phyloP scores from a whole-genome alignment of 164 flowering plant species.

The Cinnamomum micranthum region DNA sequence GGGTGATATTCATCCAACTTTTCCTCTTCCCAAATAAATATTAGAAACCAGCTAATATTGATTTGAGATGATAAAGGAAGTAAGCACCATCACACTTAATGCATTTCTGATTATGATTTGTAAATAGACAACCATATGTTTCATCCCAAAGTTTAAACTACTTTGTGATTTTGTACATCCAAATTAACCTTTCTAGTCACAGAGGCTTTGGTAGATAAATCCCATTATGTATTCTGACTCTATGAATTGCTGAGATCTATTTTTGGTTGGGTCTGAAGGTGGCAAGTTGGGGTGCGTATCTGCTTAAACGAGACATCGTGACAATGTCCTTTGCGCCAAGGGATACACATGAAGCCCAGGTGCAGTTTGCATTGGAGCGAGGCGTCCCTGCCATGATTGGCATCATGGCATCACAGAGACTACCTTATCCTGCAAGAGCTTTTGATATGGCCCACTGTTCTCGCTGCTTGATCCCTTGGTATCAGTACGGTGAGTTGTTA shows the following conservation, averaged over 20 bases:
- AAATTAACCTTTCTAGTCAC: background rate
- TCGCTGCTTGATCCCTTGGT: slow-evolving; percentile 94
- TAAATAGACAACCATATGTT: background rate
- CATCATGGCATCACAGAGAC: slow-evolving; percentile 65
- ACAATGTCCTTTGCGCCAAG: slow-evolving; percentile 98
- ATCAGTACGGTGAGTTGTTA: slow-evolving; percentile 43
- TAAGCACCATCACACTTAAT: background rate
- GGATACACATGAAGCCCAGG: slow-evolving; percentile 98
- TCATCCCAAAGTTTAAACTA: background rate
- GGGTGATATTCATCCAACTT: background rate
- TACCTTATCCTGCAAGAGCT: slow-evolving; percentile 94
- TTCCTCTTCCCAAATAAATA: background rate
- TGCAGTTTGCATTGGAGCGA: slow-evolving; percentile 93
- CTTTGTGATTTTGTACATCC: background rate
- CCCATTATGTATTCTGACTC: background rate
- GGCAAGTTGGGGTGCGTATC: slow-evolving; percentile 97
- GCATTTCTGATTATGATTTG: background rate
- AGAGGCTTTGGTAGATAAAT: background rate
- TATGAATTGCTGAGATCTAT: slow-evolving; percentile 1
- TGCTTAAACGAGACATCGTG: slow-evolving; percentile 69
- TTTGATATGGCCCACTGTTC: slow-evolving; percentile 99
- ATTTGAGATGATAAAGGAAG: background rate
- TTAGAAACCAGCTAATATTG: background rate
- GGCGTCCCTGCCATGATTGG: slow-evolving; percentile 99
- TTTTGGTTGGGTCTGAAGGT: slow-evolving; percentile 46